Conservation (phyloP, 768 basidiomycete species). For the Gyrodon lividus region DNA sequence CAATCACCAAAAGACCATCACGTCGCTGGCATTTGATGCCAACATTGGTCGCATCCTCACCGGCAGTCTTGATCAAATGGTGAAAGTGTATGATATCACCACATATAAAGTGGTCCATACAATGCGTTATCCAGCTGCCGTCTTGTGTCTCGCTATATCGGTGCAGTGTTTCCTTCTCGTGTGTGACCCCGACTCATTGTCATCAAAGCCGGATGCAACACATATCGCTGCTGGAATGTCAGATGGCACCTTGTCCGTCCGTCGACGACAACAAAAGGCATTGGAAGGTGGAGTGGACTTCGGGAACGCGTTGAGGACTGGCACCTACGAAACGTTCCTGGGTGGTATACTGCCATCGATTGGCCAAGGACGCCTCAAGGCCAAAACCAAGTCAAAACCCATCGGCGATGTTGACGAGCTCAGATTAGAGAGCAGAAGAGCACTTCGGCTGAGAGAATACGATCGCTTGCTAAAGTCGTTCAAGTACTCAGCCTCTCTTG, state of each 20-base stretch:
- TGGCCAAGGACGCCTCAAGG: conserved; percentile 53
- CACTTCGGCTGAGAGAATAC: conserved; percentile 76
- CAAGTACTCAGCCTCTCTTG: conserved; percentile 92
- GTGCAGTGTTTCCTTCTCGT: conserved; percentile 39
- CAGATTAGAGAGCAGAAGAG: conserved; percentile 69
- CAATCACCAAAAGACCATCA: conserved; percentile 98
- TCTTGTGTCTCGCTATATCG: conserved; percentile 88
- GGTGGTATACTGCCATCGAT: conserved; percentile 52
- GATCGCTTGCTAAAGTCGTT: conserved; percentile 88
- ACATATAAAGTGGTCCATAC: conserved; percentile 96
- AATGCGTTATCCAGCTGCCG: conserved; percentile 94
- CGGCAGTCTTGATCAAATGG: conserved; percentile 94
- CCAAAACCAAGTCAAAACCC: conserved; percentile 48
- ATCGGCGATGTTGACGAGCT: conserved; percentile 71
- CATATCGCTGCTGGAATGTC: conserved; percentile 98
- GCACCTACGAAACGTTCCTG: conserved; percentile 68
- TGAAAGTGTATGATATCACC: conserved; percentile 96
- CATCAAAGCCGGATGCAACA: conserved; percentile 83
- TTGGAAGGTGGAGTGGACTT: conserved; percentile 48
- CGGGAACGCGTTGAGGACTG: conserved; percentile 44
- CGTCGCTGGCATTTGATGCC: conserved; percentile 79
- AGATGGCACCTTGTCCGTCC: conserved; percentile 97
- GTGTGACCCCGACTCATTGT: conserved; percentile 7
- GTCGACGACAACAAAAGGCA: conserved; percentile 77
- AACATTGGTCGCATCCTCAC: conserved; percentile 78